Base-by-base conservation (phyloP, 179 eudicot species). In the Sideroxylon spinosum region DNA sequence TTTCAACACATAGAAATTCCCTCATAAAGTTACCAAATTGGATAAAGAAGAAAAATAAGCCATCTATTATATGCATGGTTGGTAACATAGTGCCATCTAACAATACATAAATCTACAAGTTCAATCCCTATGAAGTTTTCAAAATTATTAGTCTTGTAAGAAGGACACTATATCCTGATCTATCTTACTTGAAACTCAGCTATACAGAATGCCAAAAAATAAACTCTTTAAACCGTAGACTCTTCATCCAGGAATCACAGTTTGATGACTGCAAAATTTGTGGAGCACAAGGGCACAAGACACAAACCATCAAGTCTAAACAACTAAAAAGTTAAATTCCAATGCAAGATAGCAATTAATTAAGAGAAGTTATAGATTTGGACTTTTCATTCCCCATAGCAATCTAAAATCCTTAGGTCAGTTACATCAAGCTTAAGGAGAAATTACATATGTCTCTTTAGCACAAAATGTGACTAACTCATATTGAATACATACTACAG, bases 361-460 rank as follows among this genome's bases (percentile, higher is more conserved):
- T 4, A 13, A 64, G 9, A n/a, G 48, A 76, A 37, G 65, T 48
- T 7, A 1, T 29, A 3, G 23, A 17, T 65, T 37, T 44, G 29
- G 16, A 7, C 2, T 52, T 76, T 10, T 23, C 22, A 59, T 69
- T 75, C 72, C 44, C 49, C 29, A 28, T n/a, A 69, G 76, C 78
- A 55, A 73, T 83, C 50, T 75, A 61, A 84, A 73, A 68, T 82
- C 81, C 71, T 71, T 73, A 75, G 83, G 77, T 72, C 53, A 69
- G 86, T 86, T 79, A 82, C 87, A n/a, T n/a, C n/a, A n/a, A n/a
- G n/a, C 87, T 85, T 69, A 80, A 77, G 66, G 75, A 66, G 76
- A 71, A 85, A 77, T n/a, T n/a, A n/a, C n/a, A n/a, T n/a, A 81
- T 71, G 76, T 78, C 78, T 78, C 76, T 81, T 74, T 80, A 80